Evolutionary conservation across 192 early-diverging fungal species (phyloP), one percentile per base, ranked within the genome.

Genomic region (Lobulomyces angularis): DNA sequence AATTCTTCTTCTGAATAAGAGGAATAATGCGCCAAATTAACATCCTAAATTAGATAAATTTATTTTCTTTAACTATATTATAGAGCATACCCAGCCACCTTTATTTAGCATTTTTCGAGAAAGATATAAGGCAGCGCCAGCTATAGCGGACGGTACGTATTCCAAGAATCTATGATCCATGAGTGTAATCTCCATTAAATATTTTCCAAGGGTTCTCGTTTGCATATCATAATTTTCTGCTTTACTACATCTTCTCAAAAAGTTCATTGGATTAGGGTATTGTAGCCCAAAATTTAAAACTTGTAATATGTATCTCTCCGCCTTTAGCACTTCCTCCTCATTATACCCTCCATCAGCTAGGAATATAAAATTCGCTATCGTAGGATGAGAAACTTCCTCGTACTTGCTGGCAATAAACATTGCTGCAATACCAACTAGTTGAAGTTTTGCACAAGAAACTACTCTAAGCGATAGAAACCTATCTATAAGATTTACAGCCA

Each of bases 361-460:
- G 55, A 72, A 91, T 6, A 82, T 67, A 58, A 90, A 91, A 55
- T 91, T 79, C 28, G 78, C 52, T 17, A 96, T 60, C 11, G 79
- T 75, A 17, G 94, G 94, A 1, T 81, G 69, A 16, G 74, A 59
- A 31, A 85, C 76, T 61, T 98, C 95, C 65, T 96, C 92, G 58
- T 92, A 96, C 59, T 98, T 98, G 41, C 82, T 62, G 0, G 95
- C 89, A 37, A 95, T 65, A 44, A 95, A 87, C 48, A 98, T 52
- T 1, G 85, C 68, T 0, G 92, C 84, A 26, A 90, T 64, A 2
- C 95, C 95, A 20, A 95, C 90, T 18, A 98, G 63, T 59, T 98
- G 95, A 7, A 98, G 72, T 52, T 92, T 95, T 8, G 63, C 50
- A n/a, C 88, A 43, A 0, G 84, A 77, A 14, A 91, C 85, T n/a